A percentile compares a stretch with the other conserved stretches of the same genome.
Conservation (phyloP, 164 flowering plant species). For the Vitis rotundifolia region DNA sequence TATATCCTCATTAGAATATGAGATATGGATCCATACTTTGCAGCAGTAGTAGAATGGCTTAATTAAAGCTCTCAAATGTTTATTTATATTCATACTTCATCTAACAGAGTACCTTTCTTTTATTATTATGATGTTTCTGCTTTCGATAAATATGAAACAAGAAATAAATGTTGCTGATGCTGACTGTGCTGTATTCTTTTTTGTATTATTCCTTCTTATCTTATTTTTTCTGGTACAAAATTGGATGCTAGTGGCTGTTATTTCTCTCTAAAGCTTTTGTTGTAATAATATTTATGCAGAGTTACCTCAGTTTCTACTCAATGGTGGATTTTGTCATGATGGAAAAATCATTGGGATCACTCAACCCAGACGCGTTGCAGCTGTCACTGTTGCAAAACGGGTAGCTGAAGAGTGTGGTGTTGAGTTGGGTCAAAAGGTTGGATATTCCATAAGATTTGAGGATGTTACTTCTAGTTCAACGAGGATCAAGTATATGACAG, state of each 20-base stretch:
- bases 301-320: constrained; percentile 78
- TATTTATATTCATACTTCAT: background rate
- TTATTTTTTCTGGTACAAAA: background rate
- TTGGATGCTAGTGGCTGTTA: background rate
- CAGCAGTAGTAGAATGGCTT: background rate
- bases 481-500: constrained; percentile 94
- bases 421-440: constrained; percentile 82
- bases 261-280: background rate
- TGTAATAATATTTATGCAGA: constrained; percentile 41
- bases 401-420: constrained; percentile 95
- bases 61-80: background rate
- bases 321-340: constrained; percentile 70
- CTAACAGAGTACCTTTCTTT: background rate
- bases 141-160: background rate
- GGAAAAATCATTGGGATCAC: constrained; percentile 79
- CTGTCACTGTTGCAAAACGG: constrained; percentile 90
- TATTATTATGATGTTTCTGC: background rate
- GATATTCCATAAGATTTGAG: constrained; percentile 92
- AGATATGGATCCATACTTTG: too few species aligned
- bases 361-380: constrained; percentile 95
- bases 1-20: too few species aligned
- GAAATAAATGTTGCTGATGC: background rate
- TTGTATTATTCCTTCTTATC: background rate
- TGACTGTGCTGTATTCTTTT: background rate
- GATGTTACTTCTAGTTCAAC: constrained; percentile 78